These are phyloP conservation scores for Tremella yokohamensis DNA, from an alignment of 768 basidiomycete genomes.

Conservation along the genomic window DNA sequence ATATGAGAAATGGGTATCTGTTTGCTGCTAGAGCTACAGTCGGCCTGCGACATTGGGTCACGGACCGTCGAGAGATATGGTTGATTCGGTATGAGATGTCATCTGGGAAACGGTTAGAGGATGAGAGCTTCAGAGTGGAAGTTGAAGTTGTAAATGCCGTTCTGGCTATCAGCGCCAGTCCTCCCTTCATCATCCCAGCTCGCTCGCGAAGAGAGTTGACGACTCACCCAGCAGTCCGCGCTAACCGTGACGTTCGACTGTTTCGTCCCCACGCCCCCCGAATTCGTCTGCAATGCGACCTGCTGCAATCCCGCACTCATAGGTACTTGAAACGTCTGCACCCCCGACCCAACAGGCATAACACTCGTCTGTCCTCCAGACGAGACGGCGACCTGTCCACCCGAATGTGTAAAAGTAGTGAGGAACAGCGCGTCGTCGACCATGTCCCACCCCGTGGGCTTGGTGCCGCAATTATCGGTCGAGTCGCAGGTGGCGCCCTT, in stretches of 20 bases:
- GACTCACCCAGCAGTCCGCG: slow-evolving; percentile 40
- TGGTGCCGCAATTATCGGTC: slow-evolving; percentile 44
- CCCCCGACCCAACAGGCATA: slow-evolving; percentile 35
- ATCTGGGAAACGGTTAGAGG: slow-evolving; percentile 9
- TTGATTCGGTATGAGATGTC: too few species aligned
- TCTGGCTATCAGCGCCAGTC: slow-evolving; percentile 17
- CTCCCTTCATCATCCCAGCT: not conserved
- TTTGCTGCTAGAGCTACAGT: too few species aligned
- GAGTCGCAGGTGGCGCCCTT: slow-evolving; percentile 45
- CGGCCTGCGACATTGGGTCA: too few species aligned
- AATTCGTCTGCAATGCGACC: slow-evolving; percentile 33
- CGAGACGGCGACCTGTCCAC: slow-evolving; percentile 43
- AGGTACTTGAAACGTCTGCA: slow-evolving; percentile 37
- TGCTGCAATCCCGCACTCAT: slow-evolving; percentile 45
- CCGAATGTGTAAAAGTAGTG: slow-evolving; percentile 37
- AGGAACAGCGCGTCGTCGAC: slow-evolving; percentile 47
- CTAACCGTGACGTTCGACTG: slow-evolving; percentile 22
- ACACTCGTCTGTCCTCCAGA: slow-evolving; percentile 39
- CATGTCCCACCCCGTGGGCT: slow-evolving; percentile 47
- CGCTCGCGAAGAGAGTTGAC: not conserved
- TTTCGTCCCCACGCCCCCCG: slow-evolving; percentile 17
- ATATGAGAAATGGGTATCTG: too few species aligned
- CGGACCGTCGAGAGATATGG: too few species aligned
- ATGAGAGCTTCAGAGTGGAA: slow-evolving; percentile 38
- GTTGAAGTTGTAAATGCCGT: slow-evolving; percentile 50